Conservation (phyloP, 2,329 filamentous ascomycete genomes). For the Pseudopithomyces chartarum region DNA sequence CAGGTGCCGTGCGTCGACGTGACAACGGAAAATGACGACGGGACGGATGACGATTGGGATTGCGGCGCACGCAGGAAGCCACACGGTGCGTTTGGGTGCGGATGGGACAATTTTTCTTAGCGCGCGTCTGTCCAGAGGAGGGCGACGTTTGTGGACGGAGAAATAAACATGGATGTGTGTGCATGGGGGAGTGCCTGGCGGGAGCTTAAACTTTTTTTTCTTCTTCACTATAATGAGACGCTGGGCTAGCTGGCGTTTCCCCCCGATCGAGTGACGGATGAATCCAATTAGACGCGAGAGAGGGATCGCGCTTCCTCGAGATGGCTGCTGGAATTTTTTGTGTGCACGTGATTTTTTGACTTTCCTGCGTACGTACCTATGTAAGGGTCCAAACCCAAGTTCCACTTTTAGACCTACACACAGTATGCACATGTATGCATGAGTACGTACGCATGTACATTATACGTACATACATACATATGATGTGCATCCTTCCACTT, state of each 20-base stretch:
- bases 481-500: too few species aligned
- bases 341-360: too few species aligned
- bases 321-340: too few species aligned
- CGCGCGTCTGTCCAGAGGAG: conserved; percentile 28
- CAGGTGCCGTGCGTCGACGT: conserved; percentile 27
- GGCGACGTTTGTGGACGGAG: background rate
- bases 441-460: too few species aligned
- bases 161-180: too few species aligned
- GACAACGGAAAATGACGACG: conserved; percentile 31
- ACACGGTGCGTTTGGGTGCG: conserved; percentile 16
- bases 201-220: conserved; percentile 14
- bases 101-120: conserved; percentile 27
- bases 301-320: too few species aligned
- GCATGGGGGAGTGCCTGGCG: conserved; percentile 14
- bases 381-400: too few species aligned
- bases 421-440: too few species aligned
- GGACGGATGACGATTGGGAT: conserved; percentile 25
- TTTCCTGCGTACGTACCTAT: too few species aligned
- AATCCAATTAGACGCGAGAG: too few species aligned
- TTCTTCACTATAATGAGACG: conserved; percentile 21
- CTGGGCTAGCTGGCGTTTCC: conserved; percentile 41
- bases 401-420: too few species aligned
- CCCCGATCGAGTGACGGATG: background rate
- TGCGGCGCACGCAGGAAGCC: conserved; percentile 21
- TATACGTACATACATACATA: too few species aligned